Conservation (phyloP, 768 basidiomycete species). For the Suillus occidentalis region DNA sequence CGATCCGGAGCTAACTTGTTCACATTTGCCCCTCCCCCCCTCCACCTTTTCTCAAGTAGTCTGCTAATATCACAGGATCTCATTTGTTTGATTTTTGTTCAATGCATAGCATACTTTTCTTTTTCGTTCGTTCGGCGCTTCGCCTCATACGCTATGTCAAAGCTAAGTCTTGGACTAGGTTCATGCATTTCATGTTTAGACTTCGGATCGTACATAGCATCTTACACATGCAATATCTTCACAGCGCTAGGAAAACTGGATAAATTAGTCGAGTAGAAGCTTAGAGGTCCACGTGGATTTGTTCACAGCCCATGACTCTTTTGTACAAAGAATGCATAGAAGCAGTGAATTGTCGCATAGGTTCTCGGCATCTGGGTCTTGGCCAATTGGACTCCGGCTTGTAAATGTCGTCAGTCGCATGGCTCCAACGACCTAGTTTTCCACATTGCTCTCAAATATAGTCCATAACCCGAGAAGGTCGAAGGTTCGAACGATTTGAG, state of each 20-base stretch:
- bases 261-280: background rate
- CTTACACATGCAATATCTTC: background rate
- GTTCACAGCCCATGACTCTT: background rate
- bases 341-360: background rate
- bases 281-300: background rate
- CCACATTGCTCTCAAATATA: slow-evolving; percentile 33
- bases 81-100: slow-evolving; percentile 15
- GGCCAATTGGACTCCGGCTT: slow-evolving; percentile 46
- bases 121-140: background rate
- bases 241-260: background rate
- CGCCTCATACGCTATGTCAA: slow-evolving; percentile 6
- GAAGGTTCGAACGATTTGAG: slow-evolving; percentile 44
- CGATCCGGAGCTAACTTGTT: slow-evolving; percentile 3
- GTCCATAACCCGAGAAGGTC: slow-evolving; percentile 34
- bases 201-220: background rate
- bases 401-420: slow-evolving; percentile 55
- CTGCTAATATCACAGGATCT: slow-evolving; percentile 18
- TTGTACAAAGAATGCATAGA: background rate
- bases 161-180: slow-evolving; percentile 7
- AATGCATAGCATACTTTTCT: slow-evolving; percentile 16
- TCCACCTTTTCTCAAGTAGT: background rate
- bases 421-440: slow-evolving; percentile 52
- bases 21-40: background rate
- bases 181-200: slow-evolving; percentile 5
- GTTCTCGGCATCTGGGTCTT: slow-evolving; percentile 17